Conservation (phyloP, 176 grass and related monocot species). For the Musa schizocarpa region DNA sequence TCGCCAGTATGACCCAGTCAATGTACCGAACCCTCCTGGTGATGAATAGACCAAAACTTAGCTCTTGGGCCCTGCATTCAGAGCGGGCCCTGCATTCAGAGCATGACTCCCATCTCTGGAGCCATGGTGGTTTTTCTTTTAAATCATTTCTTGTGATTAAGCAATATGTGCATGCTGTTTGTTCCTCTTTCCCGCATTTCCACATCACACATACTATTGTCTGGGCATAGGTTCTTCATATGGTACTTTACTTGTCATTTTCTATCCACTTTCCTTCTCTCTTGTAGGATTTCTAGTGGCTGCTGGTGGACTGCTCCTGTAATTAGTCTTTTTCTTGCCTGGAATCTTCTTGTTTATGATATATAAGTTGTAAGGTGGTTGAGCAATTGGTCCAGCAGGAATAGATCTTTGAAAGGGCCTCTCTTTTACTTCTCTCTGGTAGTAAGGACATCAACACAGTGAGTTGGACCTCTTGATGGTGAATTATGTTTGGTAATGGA, state of each 20-base stretch:
- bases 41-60: background rate
- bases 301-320: background rate
- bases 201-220: background rate
- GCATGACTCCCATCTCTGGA: no score
- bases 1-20: background rate
- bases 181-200: background rate
- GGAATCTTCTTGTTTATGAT: background rate
- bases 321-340: background rate
- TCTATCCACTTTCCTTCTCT: background rate
- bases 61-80: background rate
- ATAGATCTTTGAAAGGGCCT: background rate
- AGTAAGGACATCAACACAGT: background rate
- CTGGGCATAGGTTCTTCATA: no score
- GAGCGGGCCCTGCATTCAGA: no score
- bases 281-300: background rate
- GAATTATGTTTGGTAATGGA: background rate
- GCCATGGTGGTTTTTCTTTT: background rate
- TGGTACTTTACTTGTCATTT: no score
- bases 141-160: background rate
- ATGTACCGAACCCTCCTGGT: background rate
- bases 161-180: slow-evolving; percentile 4
- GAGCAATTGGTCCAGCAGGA: background rate
- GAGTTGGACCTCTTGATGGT: background rate
- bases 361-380: background rate
- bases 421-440: no score